Evolutionary conservation across 148 eudicot genomes (phyloP).

Genomic region (Heliamphora exappendiculata): DNA sequence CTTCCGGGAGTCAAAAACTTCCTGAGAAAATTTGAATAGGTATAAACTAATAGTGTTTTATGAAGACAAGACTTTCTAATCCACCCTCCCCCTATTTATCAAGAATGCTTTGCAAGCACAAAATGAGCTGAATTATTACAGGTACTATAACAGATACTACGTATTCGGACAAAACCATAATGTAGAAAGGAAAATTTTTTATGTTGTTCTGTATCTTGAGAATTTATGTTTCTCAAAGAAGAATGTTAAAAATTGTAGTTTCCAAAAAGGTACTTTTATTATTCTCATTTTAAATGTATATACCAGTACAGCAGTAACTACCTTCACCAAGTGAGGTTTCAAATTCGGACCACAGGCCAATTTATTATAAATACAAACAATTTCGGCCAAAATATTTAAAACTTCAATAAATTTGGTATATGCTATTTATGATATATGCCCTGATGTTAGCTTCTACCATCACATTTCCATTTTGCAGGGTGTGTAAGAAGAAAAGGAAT

Average conservation of each 20-base stretch:
- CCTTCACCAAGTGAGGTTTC: neutral
- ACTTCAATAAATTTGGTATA: neutral
- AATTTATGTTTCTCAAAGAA: neutral
- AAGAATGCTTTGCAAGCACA: neutral
- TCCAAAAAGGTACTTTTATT: neutral
- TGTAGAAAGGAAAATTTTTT: neutral
- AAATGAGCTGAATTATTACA: neutral
- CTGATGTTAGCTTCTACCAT: neutral
- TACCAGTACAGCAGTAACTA: neutral
- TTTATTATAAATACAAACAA: neutral
- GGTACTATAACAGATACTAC: too few relatives aligned
- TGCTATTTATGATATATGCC: neutral
- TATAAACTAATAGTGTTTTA: neutral
- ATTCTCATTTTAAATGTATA: neutral
- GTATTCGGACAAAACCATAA: neutral
- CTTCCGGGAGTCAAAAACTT: neutral
- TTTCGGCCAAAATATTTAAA: neutral
- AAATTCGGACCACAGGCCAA: neutral
- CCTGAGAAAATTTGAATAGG: neutral
- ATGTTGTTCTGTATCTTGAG: neutral
- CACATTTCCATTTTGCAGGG: neutral
- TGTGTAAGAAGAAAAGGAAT: neutral
- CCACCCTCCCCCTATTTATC: neutral
- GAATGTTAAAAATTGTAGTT: neutral
- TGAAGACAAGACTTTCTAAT: neutral